Conservation (phyloP, 345 rosid species). For the Eucalyptus decipiens region DNA sequence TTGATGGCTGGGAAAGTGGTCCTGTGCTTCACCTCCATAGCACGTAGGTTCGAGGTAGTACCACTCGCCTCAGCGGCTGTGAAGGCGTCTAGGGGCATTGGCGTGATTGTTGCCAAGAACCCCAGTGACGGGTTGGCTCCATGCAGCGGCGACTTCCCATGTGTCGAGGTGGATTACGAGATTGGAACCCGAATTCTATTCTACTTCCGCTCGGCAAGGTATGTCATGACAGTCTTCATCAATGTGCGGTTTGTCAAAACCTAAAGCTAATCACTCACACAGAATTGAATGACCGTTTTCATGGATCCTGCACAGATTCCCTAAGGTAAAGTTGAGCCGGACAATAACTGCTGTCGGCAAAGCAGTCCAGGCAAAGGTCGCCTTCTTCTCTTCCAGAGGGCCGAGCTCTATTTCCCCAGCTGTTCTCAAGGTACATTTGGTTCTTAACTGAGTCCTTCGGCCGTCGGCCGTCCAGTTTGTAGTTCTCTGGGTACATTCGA, state of each 20-base stretch:
- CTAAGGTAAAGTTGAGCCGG: slow-evolving; percentile 14
- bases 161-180: slow-evolving; percentile 49
- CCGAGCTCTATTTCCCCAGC: slow-evolving; percentile 23
- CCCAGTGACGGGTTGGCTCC: slow-evolving; percentile 27
- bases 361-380: slow-evolving; percentile 12
- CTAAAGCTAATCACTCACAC: not conserved
- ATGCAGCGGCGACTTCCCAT: slow-evolving; percentile 22
- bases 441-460: not conserved
- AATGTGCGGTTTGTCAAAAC: not conserved
- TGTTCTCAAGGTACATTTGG: slow-evolving; percentile 23
- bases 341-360: slow-evolving; percentile 14
- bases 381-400: slow-evolving; percentile 34
- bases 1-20: slow-evolving; percentile 39
- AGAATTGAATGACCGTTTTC: not conserved
- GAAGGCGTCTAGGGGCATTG: slow-evolving; percentile 23
- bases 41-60: not conserved
- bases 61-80: slow-evolving; percentile 4
- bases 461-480: not conserved
- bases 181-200: slow-evolving; percentile 48
- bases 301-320: slow-evolving; percentile 3
- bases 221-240: not conserved
- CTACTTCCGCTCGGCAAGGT: slow-evolving; percentile 45
- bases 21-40: slow-evolving; percentile 27
- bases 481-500: not conserved
- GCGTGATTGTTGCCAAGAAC: slow-evolving; percentile 45